phyloP scores from a whole-genome alignment of 257 asterid genomes.

The Gentiana dahurica region DNA sequence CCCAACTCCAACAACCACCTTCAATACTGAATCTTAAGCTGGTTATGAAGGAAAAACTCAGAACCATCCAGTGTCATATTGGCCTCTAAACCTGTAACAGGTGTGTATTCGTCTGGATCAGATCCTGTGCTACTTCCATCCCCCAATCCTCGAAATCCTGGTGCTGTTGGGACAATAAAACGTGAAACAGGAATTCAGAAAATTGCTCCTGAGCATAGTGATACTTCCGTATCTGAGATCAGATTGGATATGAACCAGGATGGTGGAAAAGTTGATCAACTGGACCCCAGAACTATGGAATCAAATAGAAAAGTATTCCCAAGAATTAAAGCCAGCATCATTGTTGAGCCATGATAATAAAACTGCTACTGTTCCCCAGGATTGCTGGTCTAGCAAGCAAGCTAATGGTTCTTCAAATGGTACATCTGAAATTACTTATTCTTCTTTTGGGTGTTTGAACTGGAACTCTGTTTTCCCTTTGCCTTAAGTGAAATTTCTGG shows the following conservation, averaged over 20 bases:
- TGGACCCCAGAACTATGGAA: conserved; percentile 18
- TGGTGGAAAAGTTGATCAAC: conserved; percentile 11
- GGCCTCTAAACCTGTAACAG: conserved; percentile 20
- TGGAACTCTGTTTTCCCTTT: neutral
- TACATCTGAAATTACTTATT: conserved; percentile 10
- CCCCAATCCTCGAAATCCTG: conserved; percentile 24
- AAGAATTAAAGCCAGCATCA: conserved; percentile 22
- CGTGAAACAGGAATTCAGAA: conserved; percentile 33
- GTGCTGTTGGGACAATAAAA: conserved; percentile 28
- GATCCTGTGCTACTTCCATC: conserved; percentile 44
- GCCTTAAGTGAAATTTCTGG: neutral
- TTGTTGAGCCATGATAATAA: conserved; percentile 17
- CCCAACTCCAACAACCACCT: conserved; percentile 29
- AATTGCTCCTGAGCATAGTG: conserved; percentile 19
- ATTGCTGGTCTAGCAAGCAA: conserved; percentile 20
- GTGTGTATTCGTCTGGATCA: conserved; percentile 37
- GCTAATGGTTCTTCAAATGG: conserved; percentile 24
- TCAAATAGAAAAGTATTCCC: conserved; percentile 11
- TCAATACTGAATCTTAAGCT: conserved; percentile 12
- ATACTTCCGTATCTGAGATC: conserved; percentile 9
- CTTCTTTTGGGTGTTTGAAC: neutral
- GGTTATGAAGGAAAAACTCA: conserved; percentile 17
- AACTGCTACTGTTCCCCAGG: conserved; percentile 18
- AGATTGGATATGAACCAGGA: conserved; percentile 17
- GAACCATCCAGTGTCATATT: conserved; percentile 24